Conservation (phyloP, 2,329 filamentous ascomycete genomes). For the Chlorencoelia australis region DNA sequence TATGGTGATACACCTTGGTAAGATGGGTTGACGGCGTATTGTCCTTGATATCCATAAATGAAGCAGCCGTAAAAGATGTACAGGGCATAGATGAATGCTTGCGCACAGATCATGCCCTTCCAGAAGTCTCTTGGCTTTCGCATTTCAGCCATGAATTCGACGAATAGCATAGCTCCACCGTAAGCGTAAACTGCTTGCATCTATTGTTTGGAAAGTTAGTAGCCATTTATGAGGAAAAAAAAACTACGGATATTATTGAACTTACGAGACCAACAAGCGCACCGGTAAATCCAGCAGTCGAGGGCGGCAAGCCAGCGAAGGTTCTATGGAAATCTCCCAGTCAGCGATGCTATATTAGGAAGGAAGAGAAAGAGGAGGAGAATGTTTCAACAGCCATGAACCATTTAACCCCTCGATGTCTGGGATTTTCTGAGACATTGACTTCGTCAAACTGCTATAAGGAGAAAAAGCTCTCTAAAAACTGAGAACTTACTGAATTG, state of each 20-base stretch:
- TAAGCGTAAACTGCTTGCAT: slow-evolving; percentile 27
- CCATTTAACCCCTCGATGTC: too few species aligned
- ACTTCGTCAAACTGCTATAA: too few species aligned
- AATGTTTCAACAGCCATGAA: too few species aligned
- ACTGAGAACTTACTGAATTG: too few species aligned
- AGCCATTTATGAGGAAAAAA: too few species aligned
- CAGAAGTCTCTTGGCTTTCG: slow-evolving; percentile 29
- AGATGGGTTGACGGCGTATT: slow-evolving; percentile 37
- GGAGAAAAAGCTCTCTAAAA: too few species aligned
- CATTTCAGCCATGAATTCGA: slow-evolving; percentile 35
- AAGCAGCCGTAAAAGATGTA: slow-evolving; percentile 30
- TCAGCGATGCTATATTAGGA: too few species aligned
- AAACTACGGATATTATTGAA: too few species aligned
- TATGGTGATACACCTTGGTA: slow-evolving; percentile 35
- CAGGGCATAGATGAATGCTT: slow-evolving; percentile 28
- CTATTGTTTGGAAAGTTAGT: too few species aligned
- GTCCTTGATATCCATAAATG: slow-evolving; percentile 32
- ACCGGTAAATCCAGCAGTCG: slow-evolving; percentile 7
- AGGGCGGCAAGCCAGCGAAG: slow-evolving; percentile 9
- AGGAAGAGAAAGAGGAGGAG: too few species aligned
- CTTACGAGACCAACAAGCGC: slow-evolving; percentile 15
- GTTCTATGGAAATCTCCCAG: too few species aligned
- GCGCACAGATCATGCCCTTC: slow-evolving; percentile 27
- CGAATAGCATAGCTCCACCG: slow-evolving; percentile 29
- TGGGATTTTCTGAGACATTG: too few species aligned